Evolutionary conservation across 805 yeast genomes (phyloP), one percentile per base, ranked within the genome.

Genomic region (Zygosaccharomyces gambellarensis): DNA sequence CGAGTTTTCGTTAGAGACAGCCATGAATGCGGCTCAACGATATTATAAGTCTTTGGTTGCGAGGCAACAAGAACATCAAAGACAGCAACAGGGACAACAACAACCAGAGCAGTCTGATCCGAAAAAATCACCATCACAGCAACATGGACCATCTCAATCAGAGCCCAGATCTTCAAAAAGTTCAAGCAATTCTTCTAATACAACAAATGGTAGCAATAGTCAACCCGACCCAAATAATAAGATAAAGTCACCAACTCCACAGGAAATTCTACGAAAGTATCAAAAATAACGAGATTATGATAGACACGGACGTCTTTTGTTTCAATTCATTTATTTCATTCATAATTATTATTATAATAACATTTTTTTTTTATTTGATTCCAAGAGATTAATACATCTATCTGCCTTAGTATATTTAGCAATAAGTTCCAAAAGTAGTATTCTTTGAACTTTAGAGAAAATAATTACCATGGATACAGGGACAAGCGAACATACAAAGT

Each of bases 21-120:
- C 70, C 1, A 45, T 65, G 45, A 65, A 62, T 39, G 68, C 71
- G 5, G 69, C 70, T 3, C 65, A 67, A 48, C 61, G 57, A 28
- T 65, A 66, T 40, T 61, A 60, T 36, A 59, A 51, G 36, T 52
- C 55, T 11, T 45, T 59, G 10, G 58, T 55, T 36, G 58, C 53
- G 29, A 47, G 44, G 34, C 45, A 55, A 14, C 36, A 54, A 29
- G 61, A 61, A 38, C 63, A 64, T 30, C 57, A 55, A 23, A 62
- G 59, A 25, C 54, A 51, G n/a, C 54, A 50, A 23, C 60, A 60
- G 32, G 62, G 58, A 22, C 63, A 55, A 42, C 55, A 56, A 28
- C 51, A 47, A 32, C 43, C 36, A 34, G n/a, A 34, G 41, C 29
- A 22, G 48, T 39, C 44, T 11, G 46, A 34, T 19, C 46, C 47